These are phyloP conservation scores for Populus ilicifolia DNA, from an alignment of 345 rosid genomes.

Conservation along the genomic window DNA sequence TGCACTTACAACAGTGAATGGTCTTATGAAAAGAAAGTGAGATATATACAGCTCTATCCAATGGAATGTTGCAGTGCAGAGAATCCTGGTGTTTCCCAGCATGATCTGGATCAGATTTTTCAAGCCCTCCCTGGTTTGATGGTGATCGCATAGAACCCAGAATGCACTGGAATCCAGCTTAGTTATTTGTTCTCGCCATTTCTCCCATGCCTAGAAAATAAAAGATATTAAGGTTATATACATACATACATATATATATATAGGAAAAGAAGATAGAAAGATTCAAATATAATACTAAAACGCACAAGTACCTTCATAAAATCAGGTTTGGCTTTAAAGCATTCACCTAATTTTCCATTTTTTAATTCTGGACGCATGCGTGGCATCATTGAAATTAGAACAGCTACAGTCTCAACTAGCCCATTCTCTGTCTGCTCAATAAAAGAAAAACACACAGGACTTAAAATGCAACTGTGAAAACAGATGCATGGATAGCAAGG, in stretches of 20 bases:
- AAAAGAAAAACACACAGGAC: slow-evolving; percentile 18
- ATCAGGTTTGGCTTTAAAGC: slow-evolving; percentile 79
- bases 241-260: background rate
- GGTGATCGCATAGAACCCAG: slow-evolving; percentile 89
- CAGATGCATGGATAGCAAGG: background rate
- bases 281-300: background rate
- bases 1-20: slow-evolving; percentile 66
- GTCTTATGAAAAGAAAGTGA: slow-evolving; percentile 75
- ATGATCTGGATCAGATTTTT: slow-evolving; percentile 79
- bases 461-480: background rate
- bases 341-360: slow-evolving; percentile 75
- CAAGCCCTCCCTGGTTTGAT: slow-evolving; percentile 76
- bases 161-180: slow-evolving; percentile 79
- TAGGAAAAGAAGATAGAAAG: background rate
- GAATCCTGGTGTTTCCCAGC: slow-evolving; percentile 66
- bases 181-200: slow-evolving; percentile 81
- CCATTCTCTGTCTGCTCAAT: slow-evolving; percentile 83
- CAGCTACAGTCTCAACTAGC: slow-evolving; percentile 88
- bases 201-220: slow-evolving; percentile 77
- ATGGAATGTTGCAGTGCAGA: slow-evolving; percentile 55
- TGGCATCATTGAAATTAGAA: slow-evolving; percentile 90
- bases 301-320: slow-evolving; percentile 69
- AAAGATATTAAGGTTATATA: background rate
- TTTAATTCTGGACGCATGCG: slow-evolving; percentile 69
- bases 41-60: slow-evolving; percentile 85